Conservation (phyloP, 305 asterid species). For the Striga hermonthica region DNA sequence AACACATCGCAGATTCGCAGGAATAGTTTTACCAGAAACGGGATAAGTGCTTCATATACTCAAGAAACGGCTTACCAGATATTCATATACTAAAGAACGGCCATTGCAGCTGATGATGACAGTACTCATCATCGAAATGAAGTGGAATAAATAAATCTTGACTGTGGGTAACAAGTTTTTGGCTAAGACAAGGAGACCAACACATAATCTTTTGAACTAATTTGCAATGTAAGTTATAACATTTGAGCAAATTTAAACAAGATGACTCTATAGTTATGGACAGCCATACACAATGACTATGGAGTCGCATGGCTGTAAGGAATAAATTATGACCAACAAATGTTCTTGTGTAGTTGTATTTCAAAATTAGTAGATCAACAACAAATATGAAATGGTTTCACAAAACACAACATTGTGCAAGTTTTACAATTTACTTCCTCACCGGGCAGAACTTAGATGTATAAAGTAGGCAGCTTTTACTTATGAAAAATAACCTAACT, state of each 20-base stretch:
- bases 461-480: slow-evolving; percentile 12
- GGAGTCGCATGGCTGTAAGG: slow-evolving; percentile 12
- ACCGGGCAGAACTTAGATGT: background rate
- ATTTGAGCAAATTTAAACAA: slow-evolving; percentile 4
- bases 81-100: slow-evolving; percentile 29
- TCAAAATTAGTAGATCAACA: slow-evolving; percentile 4
- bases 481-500: slow-evolving; percentile 4
- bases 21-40: too few species aligned
- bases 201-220: slow-evolving; percentile 20
- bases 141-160: slow-evolving; percentile 1
- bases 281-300: slow-evolving; percentile 9
- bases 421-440: slow-evolving; percentile 10
- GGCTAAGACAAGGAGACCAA: slow-evolving; percentile 11
- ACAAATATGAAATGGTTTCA: background rate
- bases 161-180: slow-evolving; percentile 6
- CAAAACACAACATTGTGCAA: slow-evolving; percentile 2
- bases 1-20: too few species aligned
- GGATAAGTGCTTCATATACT: too few species aligned
- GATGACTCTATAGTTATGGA: background rate
- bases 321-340: background rate
- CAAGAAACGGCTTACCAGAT: slow-evolving; percentile 39
- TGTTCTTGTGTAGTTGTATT: background rate
- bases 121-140: slow-evolving; percentile 6
- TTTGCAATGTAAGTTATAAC: slow-evolving; percentile 15
- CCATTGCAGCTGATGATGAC: background rate